Evolutionary conservation across 345 rosid species (phyloP).

Genomic region (Aegle marmelos): DNA sequence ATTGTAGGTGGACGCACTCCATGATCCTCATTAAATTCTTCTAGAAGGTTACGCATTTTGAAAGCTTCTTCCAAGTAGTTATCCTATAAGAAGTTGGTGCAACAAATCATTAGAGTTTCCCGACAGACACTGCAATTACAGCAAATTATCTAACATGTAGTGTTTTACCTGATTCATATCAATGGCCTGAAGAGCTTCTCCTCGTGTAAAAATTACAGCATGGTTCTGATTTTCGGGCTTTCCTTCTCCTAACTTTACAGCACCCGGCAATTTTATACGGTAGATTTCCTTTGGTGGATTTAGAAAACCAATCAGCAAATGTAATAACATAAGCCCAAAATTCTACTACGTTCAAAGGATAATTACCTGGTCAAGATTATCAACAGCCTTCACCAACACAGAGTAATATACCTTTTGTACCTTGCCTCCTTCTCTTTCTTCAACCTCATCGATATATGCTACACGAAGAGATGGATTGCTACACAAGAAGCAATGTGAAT

Average conservation of each 20-base stretch:
- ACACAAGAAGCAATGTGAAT: slow-evolving; percentile 27
- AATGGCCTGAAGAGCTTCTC: slow-evolving; percentile 96
- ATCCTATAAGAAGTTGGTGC: slow-evolving; percentile 48
- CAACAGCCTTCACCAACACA: slow-evolving; percentile 84
- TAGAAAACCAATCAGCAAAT: slow-evolving; percentile 16
- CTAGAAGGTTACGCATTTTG: slow-evolving; percentile 94
- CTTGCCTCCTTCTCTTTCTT: slow-evolving; percentile 77
- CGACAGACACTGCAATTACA: background rate
- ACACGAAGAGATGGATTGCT: slow-evolving; percentile 95
- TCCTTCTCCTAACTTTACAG: slow-evolving; percentile 93
- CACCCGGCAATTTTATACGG: slow-evolving; percentile 87
- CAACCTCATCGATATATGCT: slow-evolving; percentile 95
- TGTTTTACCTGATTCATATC: slow-evolving; percentile 91
- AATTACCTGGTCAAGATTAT: slow-evolving; percentile 88
- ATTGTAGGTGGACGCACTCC: slow-evolving; percentile 91
- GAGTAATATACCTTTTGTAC: slow-evolving; percentile 84
- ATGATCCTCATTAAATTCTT: slow-evolving; percentile 95
- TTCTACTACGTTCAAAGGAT: slow-evolving; percentile 8
- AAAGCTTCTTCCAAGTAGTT: slow-evolving; percentile 98
- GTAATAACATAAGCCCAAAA: background rate
- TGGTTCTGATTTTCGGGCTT: slow-evolving; percentile 98
- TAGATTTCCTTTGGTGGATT: slow-evolving; percentile 71
- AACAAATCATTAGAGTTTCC: slow-evolving; percentile 11
- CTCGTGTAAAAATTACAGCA: slow-evolving; percentile 86
- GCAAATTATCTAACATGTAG: background rate